A percentile compares a stretch with the other conserved stretches of the same genome.
These are phyloP conservation scores for Kappamyces sp. DNA, from an alignment of 192 early-diverging fungal species.

Conservation along the genomic window DNA sequence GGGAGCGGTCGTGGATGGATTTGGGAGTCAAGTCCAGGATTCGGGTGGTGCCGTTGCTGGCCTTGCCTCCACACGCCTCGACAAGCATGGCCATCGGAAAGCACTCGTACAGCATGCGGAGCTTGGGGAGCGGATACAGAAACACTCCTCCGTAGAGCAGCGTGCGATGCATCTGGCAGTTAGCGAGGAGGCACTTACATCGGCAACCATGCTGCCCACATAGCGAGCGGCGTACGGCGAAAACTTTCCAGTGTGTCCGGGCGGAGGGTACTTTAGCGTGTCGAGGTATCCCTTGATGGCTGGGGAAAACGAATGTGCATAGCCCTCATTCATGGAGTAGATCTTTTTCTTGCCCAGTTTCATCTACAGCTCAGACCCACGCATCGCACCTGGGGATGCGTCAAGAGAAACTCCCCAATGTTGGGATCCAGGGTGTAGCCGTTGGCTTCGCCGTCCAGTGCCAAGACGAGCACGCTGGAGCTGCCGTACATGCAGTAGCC, in stretches of 20 bases:
- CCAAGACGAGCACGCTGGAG: conserved; percentile 55
- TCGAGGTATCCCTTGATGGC: conserved; percentile 85
- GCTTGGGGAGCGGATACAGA: conserved; percentile 86
- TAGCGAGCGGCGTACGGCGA: conserved; percentile 91
- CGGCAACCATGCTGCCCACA: conserved; percentile 97
- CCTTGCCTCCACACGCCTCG: conserved; percentile 94
- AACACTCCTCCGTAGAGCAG: conserved; percentile 85
- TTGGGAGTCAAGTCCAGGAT: conserved; percentile 84
- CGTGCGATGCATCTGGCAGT: conserved; percentile 68
- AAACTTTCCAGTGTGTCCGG: conserved; percentile 53
- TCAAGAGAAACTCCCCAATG: conserved; percentile 96
- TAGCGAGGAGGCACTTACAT: conserved; percentile 50
- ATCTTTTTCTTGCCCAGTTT: conserved; percentile 73
- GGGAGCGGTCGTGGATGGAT: conserved; percentile 82
- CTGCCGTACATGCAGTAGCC: conserved; percentile 98
- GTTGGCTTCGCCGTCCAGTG: conserved; percentile 77
- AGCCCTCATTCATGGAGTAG: conserved; percentile 98
- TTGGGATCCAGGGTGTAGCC: conserved; percentile 96
- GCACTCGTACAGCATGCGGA: conserved; percentile 94
- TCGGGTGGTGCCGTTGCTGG: conserved; percentile 72
- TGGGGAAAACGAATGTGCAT: conserved; percentile 83
- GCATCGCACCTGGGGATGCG: conserved; percentile 76
- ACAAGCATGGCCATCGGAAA: conserved; percentile 96
- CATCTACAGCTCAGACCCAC: conserved; percentile 32
- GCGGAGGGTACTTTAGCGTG: conserved; percentile 77